Evolutionary conservation across 768 basidiomycete species (phyloP).

Genomic region (Suillus sp.): DNA sequence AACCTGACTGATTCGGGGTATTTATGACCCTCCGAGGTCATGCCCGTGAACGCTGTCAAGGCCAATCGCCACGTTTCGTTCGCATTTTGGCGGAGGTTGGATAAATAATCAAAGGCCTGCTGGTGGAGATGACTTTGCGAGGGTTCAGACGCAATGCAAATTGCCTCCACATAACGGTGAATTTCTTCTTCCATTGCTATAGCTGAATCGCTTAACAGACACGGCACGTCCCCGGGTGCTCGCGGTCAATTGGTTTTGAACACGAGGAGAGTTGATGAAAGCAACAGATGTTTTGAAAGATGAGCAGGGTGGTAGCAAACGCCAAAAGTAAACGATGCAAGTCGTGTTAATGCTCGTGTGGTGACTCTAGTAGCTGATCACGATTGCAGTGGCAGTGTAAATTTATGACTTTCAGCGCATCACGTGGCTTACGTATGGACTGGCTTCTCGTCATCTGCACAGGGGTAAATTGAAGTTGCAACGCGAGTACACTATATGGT

Average conservation of each 20-base stretch:
- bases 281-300: neutral
- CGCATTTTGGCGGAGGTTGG: slow-evolving; percentile 74
- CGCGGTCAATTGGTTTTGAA: slow-evolving; percentile 3
- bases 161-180: slow-evolving; percentile 80
- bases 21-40: slow-evolving; percentile 64
- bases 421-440: slow-evolving; percentile 5
- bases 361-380: slow-evolving; percentile 5
- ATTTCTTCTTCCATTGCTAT: slow-evolving; percentile 70
- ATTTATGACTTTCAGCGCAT: slow-evolving; percentile 2
- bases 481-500: neutral
- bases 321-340: neutral
- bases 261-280: neutral
- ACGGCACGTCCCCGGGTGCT: slow-evolving; percentile 24
- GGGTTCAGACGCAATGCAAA: slow-evolving; percentile 85
- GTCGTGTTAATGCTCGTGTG: neutral
- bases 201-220: slow-evolving; percentile 18
- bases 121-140: slow-evolving; percentile 70
- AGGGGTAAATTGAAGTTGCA: neutral
- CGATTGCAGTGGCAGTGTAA: slow-evolving; percentile 10
- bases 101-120: slow-evolving; percentile 84
- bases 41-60: slow-evolving; percentile 70
- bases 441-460: neutral
- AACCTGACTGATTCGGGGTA: slow-evolving; percentile 75
- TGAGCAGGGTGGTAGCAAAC: neutral
- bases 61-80: slow-evolving; percentile 80